Evolutionary conservation across 805 yeast genomes (phyloP).

Genomic region (Hanseniaspora meyeri): DNA sequence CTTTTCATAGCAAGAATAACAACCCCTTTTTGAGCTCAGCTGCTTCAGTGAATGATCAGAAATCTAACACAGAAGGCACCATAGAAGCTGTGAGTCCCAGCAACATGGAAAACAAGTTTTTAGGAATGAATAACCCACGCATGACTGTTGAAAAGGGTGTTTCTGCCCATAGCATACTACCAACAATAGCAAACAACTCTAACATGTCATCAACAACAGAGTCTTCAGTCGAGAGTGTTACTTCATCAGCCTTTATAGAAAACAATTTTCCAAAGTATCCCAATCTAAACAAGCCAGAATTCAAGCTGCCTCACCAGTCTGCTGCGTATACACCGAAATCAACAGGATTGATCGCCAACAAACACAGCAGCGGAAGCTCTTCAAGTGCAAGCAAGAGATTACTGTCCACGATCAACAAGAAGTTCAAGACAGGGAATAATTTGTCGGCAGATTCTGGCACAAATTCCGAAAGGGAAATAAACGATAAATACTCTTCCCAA

Average conservation of each 20-base stretch:
- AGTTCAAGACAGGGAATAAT: not conserved
- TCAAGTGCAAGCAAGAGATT: conserved; percentile 2
- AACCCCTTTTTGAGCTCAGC: conserved; percentile 1
- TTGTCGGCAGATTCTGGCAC: not conserved
- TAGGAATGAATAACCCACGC: not conserved
- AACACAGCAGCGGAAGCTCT: not conserved
- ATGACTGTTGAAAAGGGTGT: not conserved
- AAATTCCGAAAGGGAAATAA: not conserved
- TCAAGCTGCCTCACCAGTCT: not conserved
- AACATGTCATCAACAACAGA: not conserved
- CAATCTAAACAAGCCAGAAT: not conserved
- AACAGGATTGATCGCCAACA: not conserved
- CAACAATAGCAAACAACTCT: not conserved
- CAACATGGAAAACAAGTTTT: not conserved
- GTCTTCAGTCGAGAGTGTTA: conserved; percentile 10
- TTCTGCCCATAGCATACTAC: not conserved
- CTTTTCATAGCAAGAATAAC: not conserved
- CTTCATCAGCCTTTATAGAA: conserved; percentile 11
- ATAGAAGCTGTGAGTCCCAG: not conserved
- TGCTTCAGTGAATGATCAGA: not conserved
- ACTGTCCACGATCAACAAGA: not conserved
- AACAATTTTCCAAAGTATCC: conserved; percentile 5
- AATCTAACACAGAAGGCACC: not conserved
- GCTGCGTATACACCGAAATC: not conserved
- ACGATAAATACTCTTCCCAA: not conserved